A percentile compares a stretch with the other conserved stretches of the same genome.
These are phyloP conservation scores for Nannochloropsis oceanica DNA, from an alignment of 108 stramenopile genomes.

Conservation along the genomic window DNA sequence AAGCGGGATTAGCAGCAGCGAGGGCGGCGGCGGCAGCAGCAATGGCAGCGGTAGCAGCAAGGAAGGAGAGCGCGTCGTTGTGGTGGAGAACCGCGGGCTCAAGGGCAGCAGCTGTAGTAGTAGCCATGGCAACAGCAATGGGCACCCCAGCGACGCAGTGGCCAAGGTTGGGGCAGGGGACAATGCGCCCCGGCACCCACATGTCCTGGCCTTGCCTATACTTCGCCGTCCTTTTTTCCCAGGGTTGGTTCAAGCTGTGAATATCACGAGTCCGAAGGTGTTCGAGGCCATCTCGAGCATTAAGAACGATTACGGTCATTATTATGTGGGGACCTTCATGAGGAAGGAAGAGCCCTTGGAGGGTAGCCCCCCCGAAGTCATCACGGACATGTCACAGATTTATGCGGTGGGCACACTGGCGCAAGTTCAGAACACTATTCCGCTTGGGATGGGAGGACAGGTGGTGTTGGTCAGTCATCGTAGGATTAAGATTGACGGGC, in stretches of 20 bases:
- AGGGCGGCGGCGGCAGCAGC: background rate
- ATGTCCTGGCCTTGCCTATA: conserved; percentile 39
- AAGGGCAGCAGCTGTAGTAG: background rate
- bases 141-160: background rate
- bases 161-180: conserved; percentile 25
- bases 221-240: conserved; percentile 39
- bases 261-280: conserved; percentile 32
- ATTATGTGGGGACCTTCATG: conserved; percentile 39
- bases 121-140: background rate
- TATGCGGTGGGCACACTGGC: conserved; percentile 39
- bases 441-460: conserved; percentile 16
- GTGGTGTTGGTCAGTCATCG: conserved; percentile 64
- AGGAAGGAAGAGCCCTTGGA: conserved; percentile 18
- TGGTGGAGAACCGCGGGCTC: background rate
- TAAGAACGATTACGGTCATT: conserved; percentile 8
- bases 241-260: conserved; percentile 28
- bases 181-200: conserved; percentile 27
- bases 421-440: conserved; percentile 28
- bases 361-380: conserved; percentile 15
- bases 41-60: background rate
- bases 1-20: background rate
- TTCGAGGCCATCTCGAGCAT: conserved; percentile 27
- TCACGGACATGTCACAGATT: conserved; percentile 27
- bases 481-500: conserved; percentile 55
- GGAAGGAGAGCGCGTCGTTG: background rate